phyloP scores from a whole-genome alignment of 331 rosid species.

The Malus hybrid region DNA sequence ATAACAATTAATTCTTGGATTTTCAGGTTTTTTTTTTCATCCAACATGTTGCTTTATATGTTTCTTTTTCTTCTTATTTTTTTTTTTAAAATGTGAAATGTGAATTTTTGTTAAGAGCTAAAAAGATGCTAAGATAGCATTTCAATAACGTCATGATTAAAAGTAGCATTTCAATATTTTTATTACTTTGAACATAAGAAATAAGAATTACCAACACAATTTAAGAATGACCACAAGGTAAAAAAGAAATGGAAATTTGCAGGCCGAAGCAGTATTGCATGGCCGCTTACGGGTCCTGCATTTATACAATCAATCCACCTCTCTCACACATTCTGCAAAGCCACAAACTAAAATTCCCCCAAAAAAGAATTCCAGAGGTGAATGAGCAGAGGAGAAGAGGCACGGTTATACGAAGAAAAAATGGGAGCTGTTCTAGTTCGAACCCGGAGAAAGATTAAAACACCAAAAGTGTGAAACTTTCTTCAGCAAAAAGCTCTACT shows the following conservation, averaged over 20 bases:
- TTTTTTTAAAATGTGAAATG: too few species aligned
- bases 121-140: too few species aligned
- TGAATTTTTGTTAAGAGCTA: too few species aligned
- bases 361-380: conserved; percentile 7
- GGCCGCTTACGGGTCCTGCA: conserved; percentile 32
- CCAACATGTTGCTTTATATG: too few species aligned
- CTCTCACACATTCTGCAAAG: conserved; percentile 3
- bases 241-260: neutral
- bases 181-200: conserved; percentile 8
- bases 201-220: neutral
- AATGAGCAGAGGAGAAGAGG: conserved; percentile 1
- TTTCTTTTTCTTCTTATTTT: too few species aligned
- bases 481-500: conserved; percentile 4
- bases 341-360: conserved; percentile 12
- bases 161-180: neutral
- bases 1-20: too few species aligned
- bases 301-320: conserved; percentile 19
- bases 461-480: conserved; percentile 5
- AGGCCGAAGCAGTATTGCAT: conserved; percentile 21
- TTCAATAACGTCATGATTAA: neutral
- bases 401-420: conserved; percentile 4
- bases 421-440: neutral
- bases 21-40: too few species aligned
- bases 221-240: neutral
- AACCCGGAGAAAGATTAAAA: neutral